Conservation (phyloP, 495 filamentous ascomycete species). For the Ramalina peruviana region DNA sequence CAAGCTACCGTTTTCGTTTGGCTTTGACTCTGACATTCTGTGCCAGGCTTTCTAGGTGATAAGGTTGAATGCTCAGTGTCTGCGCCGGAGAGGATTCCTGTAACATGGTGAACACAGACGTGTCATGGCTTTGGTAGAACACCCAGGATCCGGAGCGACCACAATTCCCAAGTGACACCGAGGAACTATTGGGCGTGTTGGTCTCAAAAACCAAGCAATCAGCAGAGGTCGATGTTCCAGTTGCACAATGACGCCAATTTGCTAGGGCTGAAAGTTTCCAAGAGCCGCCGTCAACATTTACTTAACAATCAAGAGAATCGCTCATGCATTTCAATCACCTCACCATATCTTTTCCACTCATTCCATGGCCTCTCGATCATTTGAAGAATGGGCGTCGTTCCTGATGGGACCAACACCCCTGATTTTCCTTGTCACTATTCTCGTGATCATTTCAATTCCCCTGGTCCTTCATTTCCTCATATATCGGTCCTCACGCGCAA, state of each 20-base stretch:
- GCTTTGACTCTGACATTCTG: not conserved
- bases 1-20: not conserved
- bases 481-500: constrained; percentile 48
- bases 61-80: too few relatives aligned
- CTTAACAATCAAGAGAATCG: not conserved
- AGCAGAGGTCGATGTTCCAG: not conserved
- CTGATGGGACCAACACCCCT: constrained; percentile 18
- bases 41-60: too few relatives aligned
- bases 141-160: too few relatives aligned
- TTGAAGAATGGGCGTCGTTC: constrained; percentile 10
- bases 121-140: not conserved
- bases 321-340: not conserved
- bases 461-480: constrained; percentile 65
- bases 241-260: constrained; percentile 17
- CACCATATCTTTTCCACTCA: constrained; percentile 9
- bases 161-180: too few relatives aligned
- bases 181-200: too few relatives aligned
- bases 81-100: too few relatives aligned
- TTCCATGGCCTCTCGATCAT: constrained; percentile 2
- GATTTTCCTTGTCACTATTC: constrained; percentile 46
- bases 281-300: not conserved
- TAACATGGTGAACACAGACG: too few relatives aligned
- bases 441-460: constrained; percentile 61
- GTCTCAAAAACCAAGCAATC: too few relatives aligned
- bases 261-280: constrained; percentile 9